phyloP scores from a whole-genome alignment of 2,329 filamentous ascomycete genomes.

The Phaeosphaeriaceae sp. region DNA sequence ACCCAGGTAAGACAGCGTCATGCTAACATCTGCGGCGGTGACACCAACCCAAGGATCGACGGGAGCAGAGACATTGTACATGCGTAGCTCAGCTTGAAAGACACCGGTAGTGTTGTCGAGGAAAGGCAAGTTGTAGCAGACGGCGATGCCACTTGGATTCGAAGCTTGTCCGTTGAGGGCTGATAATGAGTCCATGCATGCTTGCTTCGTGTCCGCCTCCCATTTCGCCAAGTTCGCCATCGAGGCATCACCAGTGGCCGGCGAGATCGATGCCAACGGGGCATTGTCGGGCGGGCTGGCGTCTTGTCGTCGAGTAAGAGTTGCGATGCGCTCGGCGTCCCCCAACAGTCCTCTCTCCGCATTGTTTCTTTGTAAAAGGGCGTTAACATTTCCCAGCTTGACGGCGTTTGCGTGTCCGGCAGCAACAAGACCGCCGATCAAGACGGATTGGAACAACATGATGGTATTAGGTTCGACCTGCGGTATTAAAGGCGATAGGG shows the following conservation, averaged over 20 bases:
- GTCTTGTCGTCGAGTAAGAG: constrained; percentile 46
- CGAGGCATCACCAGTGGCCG: constrained; percentile 44
- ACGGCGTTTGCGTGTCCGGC: constrained; percentile 40
- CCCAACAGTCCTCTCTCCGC: constrained; percentile 42
- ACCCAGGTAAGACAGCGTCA: constrained; percentile 51
- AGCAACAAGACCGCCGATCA: constrained; percentile 42
- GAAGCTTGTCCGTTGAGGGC: constrained; percentile 63
- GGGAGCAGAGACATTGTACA: constrained; percentile 73
- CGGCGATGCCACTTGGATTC: constrained; percentile 78
- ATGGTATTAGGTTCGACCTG: constrained; percentile 41
- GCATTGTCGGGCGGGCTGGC: constrained; percentile 33
- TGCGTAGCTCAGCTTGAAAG: constrained; percentile 78
- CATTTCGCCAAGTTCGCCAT: constrained; percentile 41
- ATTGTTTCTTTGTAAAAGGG: constrained; percentile 38
- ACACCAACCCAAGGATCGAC: constrained; percentile 56
- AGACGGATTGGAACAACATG: constrained; percentile 42
- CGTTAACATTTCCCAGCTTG: constrained; percentile 31
- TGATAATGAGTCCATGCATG: constrained; percentile 66
- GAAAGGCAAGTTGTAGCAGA: constrained; percentile 82
- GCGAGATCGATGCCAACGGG: constrained; percentile 40
- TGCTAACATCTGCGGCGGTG: constrained; percentile 47
- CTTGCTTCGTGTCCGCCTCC: constrained; percentile 51
- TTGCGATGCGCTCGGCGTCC: constrained; percentile 43
- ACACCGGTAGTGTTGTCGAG: constrained; percentile 71
- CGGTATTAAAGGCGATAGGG: constrained; percentile 44